These are phyloP conservation scores for Wickerhamomyces alni DNA, from an alignment of 805 yeast genomes.

Conservation along the genomic window DNA sequence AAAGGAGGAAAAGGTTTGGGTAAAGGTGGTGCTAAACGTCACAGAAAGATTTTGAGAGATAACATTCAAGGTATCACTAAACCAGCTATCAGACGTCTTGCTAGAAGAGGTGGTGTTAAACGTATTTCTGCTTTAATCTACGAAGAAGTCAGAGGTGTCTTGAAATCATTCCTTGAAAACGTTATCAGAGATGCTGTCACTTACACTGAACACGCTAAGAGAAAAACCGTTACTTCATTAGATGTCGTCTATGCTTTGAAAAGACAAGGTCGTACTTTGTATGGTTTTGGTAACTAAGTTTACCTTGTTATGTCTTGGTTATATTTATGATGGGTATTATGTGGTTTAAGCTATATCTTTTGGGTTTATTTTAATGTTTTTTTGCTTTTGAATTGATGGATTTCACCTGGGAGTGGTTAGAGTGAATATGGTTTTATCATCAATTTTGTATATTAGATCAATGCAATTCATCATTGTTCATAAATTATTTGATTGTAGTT, in stretches of 20 bases:
- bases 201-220: slow-evolving; percentile 99
- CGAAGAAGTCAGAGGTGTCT: slow-evolving; percentile 97
- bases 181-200: slow-evolving; percentile 99
- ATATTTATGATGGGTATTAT: slow-evolving; percentile 1
- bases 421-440: not conserved
- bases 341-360: not conserved
- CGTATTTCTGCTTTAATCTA: slow-evolving; percentile 98
- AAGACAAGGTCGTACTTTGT: slow-evolving; percentile 99
- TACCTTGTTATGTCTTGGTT: not conserved
- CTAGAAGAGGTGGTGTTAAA: slow-evolving; percentile 99
- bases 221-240: slow-evolving; percentile 98
- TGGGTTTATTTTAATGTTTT: not conserved
- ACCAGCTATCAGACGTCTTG: slow-evolving; percentile 99
- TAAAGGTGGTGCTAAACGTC: slow-evolving; percentile 99
- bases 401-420: not conserved
- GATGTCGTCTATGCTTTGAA: slow-evolving; percentile 98
- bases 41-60: slow-evolving; percentile 98
- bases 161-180: slow-evolving; percentile 91
- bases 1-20: slow-evolving; percentile 99
- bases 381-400: not conserved
- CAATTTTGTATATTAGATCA: slow-evolving; percentile 1
- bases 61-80: slow-evolving; percentile 99
- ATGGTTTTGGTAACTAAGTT: slow-evolving; percentile 98
- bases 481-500: not conserved
- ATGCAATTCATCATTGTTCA: not conserved